Evolutionary conservation across 192 early-diverging fungal genomes (phyloP), one percentile per base, ranked within the genome.

Genomic region (Backusella parvicylindrica): DNA sequence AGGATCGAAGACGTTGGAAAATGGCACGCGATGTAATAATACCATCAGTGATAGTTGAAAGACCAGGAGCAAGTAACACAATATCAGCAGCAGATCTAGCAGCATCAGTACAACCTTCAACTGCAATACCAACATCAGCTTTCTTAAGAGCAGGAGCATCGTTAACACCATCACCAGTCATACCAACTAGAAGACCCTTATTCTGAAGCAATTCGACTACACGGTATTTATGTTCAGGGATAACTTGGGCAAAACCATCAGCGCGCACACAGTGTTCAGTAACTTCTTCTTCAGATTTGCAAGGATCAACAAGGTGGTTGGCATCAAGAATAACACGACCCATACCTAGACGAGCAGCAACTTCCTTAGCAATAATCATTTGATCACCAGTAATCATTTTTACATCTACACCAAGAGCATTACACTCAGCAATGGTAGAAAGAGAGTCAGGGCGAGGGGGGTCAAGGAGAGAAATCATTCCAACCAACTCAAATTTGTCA

Each of bases 301-400:
- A 83, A 16, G 91, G 85, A 77, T 96, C 94, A 11, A 95, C 91
- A 38, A 98, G 86, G 73, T 93, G 92, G 68, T 87, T 85, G 35
- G 96, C 95, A 81, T 96, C 94, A 35, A 98, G 85, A 75, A 98
- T 96, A 66, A 93, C 92, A 28, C 97, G 90, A 71, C 92, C 84
- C 95, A 98, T 96, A 70, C 95, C 95, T 40, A 98, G 90, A 74
- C 97, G 93, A 41, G 85, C 86, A 26, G 95, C 95, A 6, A 98
- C 93, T 74, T 94, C 95, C 81, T 96, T 97, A 77, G 92, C 96
- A 84, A 97, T 96, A 74, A 96, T 95, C 75, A 91, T 86, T 84
- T 97, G 96, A 82, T 98, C 96, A 77, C 96, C 96, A 38, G 96
- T 98, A 75, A 98, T 93, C 96, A 97, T 96, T 84, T 98, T 98